A percentile compares a stretch with the other conserved stretches of the same genome.
Conservation (phyloP, 306 rosid genomes). For the Prosopis cineraria region DNA sequence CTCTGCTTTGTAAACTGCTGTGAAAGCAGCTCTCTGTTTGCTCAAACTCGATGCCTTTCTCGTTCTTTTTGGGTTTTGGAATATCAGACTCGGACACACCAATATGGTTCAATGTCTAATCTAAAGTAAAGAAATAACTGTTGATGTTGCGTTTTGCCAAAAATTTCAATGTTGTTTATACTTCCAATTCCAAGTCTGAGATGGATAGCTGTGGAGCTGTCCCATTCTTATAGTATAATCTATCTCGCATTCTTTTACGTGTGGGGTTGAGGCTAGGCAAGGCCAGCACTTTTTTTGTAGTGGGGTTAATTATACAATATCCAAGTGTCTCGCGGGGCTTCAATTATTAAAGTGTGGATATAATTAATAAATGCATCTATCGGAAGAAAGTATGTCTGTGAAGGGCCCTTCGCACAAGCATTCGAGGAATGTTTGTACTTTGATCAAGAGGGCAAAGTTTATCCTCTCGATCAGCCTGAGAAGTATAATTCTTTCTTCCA, state of each 20-base stretch:
- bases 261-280: constrained; percentile 8
- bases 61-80: background rate
- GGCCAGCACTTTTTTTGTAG: constrained; percentile 4
- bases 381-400: constrained; percentile 36
- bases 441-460: constrained; percentile 33
- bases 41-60: constrained; percentile 26
- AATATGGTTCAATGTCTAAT: background rate
- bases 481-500: background rate
- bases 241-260: background rate
- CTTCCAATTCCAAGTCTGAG: background rate
- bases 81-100: constrained; percentile 5
- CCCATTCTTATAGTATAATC: background rate
- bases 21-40: constrained; percentile 10
- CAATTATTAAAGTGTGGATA: background rate
- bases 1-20: constrained; percentile 5
- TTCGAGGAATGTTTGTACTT: constrained; percentile 43
- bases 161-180: background rate
- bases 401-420: constrained; percentile 44
- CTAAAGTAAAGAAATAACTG: background rate
- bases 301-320: background rate
- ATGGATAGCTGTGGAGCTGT: background rate
- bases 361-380: constrained; percentile 21
- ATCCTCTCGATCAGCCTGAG: constrained; percentile 22
- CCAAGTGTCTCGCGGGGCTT: constrained; percentile 9
- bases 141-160: background rate